These are phyloP conservation scores for Ophiostoma tasmaniense DNA, from an alignment of 2,329 filamentous ascomycete genomes.

Conservation along the genomic window DNA sequence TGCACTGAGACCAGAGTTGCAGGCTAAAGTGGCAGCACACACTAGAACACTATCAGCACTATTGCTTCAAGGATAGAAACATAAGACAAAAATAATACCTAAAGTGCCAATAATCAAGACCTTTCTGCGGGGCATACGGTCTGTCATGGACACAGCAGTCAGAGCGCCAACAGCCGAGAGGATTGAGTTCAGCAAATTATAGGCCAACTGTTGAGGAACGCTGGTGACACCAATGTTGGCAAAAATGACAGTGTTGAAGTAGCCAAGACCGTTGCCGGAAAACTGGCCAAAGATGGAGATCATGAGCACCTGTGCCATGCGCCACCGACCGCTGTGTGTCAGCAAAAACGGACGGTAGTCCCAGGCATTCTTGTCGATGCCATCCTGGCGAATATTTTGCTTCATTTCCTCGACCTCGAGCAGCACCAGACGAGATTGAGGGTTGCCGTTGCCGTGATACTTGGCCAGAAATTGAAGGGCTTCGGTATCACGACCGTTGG, in stretches of 20 bases:
- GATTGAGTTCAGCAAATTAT: not conserved
- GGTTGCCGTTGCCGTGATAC: constrained; percentile 21
- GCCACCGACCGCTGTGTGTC: constrained; percentile 39
- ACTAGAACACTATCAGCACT: not conserved
- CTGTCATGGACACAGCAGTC: not conserved
- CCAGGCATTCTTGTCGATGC: constrained; percentile 38
- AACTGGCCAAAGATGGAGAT: constrained; percentile 44
- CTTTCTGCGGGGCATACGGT: not conserved
- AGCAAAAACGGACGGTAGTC: constrained; percentile 29
- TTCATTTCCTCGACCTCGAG: constrained; percentile 37
- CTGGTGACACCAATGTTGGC: constrained; percentile 31
- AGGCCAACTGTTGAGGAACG: constrained; percentile 32
- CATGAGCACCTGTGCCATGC: constrained; percentile 41
- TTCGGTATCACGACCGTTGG: not conserved
- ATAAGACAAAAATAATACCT: not conserved
- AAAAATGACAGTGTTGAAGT: constrained; percentile 43
- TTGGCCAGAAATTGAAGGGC: not conserved
- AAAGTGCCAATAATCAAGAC: not conserved
- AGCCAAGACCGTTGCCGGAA: constrained; percentile 42
- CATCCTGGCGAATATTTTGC: constrained; percentile 36
- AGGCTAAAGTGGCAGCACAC: not conserved
- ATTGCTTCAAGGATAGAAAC: not conserved
- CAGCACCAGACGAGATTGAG: constrained; percentile 31
- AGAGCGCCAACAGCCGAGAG: not conserved
- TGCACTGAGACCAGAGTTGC: not conserved